These are phyloP conservation scores for Amanita pallidorosea DNA, from an alignment of 768 basidiomycete species.

Conservation along the genomic window DNA sequence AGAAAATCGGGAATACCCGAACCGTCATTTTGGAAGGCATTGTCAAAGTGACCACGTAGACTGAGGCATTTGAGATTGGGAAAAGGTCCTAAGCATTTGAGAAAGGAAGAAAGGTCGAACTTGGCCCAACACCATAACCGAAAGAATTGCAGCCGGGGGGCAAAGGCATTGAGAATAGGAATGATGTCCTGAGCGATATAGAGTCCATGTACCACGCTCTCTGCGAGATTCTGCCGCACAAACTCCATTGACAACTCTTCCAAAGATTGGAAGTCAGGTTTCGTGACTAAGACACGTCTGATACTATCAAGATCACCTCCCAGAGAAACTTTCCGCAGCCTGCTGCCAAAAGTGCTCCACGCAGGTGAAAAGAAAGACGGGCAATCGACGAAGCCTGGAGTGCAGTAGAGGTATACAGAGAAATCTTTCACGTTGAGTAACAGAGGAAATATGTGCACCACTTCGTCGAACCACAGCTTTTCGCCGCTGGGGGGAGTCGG, in stretches of 20 bases:
- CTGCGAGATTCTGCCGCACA: constrained; percentile 18
- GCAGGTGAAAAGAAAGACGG: constrained; percentile 22
- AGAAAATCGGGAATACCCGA: constrained; percentile 25
- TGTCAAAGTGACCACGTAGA: constrained; percentile 29
- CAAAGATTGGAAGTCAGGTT: constrained; percentile 20
- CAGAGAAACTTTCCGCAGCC: constrained; percentile 22
- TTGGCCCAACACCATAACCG: constrained; percentile 29
- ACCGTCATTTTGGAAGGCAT: constrained; percentile 22
- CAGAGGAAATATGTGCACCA: constrained; percentile 19
- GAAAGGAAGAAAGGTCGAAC: constrained; percentile 27
- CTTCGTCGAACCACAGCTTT: constrained; percentile 12
- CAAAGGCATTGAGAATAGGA: constrained; percentile 28
- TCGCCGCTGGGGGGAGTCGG: constrained; percentile 8
- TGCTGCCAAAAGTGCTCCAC: constrained; percentile 28
- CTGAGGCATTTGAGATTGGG: constrained; percentile 22
- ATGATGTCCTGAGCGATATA: constrained; percentile 20
- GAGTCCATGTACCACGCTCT: not conserved
- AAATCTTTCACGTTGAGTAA: constrained; percentile 23
- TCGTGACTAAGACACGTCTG: constrained; percentile 20
- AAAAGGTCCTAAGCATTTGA: constrained; percentile 16
- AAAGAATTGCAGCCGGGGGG: constrained; percentile 22
- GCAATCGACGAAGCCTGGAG: constrained; percentile 19
- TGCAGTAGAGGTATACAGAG: constrained; percentile 30
- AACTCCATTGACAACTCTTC: constrained; percentile 28
- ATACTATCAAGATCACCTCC: constrained; percentile 26